These are phyloP conservation scores for Ogataea paraovalis DNA, from an alignment of 805 yeast genomes.

Conservation along the genomic window DNA sequence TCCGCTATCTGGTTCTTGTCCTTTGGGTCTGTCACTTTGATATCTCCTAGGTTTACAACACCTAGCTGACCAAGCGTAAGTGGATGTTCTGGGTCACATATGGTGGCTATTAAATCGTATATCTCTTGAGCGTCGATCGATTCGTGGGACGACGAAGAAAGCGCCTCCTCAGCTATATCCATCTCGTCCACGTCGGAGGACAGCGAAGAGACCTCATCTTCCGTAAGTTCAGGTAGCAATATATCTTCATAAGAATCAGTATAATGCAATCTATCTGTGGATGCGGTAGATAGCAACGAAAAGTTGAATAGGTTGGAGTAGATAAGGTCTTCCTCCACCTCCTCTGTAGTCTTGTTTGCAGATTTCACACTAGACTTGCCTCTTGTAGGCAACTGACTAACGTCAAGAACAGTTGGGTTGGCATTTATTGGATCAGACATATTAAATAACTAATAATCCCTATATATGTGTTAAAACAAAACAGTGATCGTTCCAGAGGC, in stretches of 20 bases:
- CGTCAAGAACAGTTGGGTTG: constrained; percentile 81
- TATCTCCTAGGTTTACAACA: constrained; percentile 83
- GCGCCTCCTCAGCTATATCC: constrained; percentile 7
- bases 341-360: constrained; percentile 5
- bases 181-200: constrained; percentile 5
- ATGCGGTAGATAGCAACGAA: constrained; percentile 23
- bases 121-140: constrained; percentile 86
- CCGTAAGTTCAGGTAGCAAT: constrained; percentile 11
- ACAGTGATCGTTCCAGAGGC: too few relatives aligned
- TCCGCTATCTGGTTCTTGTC: constrained; percentile 57
- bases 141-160: constrained; percentile 35
- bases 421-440: constrained; percentile 75
- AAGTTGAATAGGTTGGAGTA: constrained; percentile 30
- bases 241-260: not conserved
- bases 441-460: not conserved
- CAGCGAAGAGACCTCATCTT: constrained; percentile 4
- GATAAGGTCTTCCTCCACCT: constrained; percentile 19
- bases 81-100: constrained; percentile 98
- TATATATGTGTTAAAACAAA: not conserved
- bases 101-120: constrained; percentile 77
- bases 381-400: constrained; percentile 72
- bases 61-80: constrained; percentile 90
- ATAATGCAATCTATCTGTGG: not conserved
- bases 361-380: constrained; percentile 13
- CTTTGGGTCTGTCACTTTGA: constrained; percentile 59